Percentiles rank a stretch among this genome's conserved stretches.
Conservation (phyloP, 768 basidiomycete species). For the Hirschioporus abietinus region DNA sequence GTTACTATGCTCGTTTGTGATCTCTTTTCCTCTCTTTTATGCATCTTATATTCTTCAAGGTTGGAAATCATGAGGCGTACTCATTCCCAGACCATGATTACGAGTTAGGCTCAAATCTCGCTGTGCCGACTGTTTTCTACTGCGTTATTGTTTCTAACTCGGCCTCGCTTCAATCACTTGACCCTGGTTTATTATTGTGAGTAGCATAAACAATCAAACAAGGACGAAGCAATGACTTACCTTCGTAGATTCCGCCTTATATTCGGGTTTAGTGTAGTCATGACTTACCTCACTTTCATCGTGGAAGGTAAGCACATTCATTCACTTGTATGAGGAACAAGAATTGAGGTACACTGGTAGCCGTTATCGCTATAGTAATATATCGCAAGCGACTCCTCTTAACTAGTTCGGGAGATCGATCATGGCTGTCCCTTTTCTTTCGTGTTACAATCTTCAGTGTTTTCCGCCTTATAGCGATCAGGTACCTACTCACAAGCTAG, state of each 20-base stretch:
- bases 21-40: neutral
- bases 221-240: too few species aligned
- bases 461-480: neutral
- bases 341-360: neutral
- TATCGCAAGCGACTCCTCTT: neutral
- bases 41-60: neutral
- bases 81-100: neutral
- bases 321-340: neutral
- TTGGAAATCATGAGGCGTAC: neutral
- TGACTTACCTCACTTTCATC: neutral
- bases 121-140: neutral
- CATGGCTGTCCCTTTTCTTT: neutral
- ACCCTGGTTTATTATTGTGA: neutral
- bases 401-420: neutral
- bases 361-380: neutral
- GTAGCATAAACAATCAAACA: too few species aligned
- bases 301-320: neutral
- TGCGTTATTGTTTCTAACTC: neutral
- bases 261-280: neutral
- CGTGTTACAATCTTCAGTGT: neutral
- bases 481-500: too few species aligned
- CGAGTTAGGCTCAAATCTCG: neutral
- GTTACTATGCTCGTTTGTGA: neutral
- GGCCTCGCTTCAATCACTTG: neutral
- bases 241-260: neutral